Conservation (phyloP, 176 grass and related monocot species). For the Themeda triandra region DNA sequence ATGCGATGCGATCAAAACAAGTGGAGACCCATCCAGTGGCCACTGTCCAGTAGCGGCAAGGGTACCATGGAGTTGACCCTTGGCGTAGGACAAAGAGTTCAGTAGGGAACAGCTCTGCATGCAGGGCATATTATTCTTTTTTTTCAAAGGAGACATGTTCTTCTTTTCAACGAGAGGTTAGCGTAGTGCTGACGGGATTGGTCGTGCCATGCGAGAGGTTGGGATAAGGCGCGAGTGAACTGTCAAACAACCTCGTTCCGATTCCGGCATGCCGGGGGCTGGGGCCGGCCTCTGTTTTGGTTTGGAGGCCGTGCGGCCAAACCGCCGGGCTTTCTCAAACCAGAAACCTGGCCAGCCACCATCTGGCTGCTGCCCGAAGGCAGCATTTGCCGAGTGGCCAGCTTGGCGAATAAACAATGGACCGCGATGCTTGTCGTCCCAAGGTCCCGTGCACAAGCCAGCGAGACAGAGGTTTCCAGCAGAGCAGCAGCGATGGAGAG, state of each 20-base stretch:
- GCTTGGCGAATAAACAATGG: neutral
- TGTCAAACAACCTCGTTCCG: neutral
- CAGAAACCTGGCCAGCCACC: slow-evolving; percentile 3
- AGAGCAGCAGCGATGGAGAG: neutral
- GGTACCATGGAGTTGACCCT: slow-evolving; percentile 4
- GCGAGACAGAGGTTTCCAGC: neutral
- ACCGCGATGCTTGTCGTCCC: neutral
- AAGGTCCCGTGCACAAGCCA: neutral
- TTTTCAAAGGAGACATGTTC: neutral
- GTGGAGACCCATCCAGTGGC: neutral
- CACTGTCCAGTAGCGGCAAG: neutral
- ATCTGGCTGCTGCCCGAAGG: neutral
- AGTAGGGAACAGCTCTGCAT: neutral
- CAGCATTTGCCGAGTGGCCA: neutral
- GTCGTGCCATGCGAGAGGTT: neutral
- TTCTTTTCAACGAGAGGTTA: neutral
- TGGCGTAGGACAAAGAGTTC: slow-evolving; percentile 6
- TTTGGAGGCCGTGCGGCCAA: neutral
- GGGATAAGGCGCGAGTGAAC: slow-evolving; percentile 1
- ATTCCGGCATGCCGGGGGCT: slow-evolving; percentile 10
- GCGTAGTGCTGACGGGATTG: neutral
- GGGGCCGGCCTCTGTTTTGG: slow-evolving; percentile 12
- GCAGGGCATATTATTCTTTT: no score
- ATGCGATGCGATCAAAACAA: neutral
- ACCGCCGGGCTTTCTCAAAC: neutral